These are phyloP conservation scores for Epichloe uncinata DNA, from an alignment of 2,329 filamentous ascomycete genomes.

Conservation along the genomic window DNA sequence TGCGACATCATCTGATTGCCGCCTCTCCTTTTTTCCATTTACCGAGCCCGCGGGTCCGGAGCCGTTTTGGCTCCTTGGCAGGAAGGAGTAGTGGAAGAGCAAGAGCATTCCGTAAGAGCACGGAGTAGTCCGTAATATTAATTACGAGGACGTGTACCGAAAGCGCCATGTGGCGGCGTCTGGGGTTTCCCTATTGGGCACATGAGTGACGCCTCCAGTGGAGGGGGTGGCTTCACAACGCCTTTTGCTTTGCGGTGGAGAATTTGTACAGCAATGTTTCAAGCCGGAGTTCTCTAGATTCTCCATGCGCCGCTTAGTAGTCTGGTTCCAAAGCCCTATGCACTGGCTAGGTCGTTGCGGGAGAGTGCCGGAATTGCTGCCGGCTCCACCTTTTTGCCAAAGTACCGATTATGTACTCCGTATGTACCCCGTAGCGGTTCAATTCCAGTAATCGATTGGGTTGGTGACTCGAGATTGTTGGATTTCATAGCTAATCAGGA, in stretches of 20 bases:
- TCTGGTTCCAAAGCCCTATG: constrained; percentile 6
- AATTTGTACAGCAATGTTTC: no score
- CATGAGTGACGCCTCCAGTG: not conserved
- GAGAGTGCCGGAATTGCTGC: constrained; percentile 19
- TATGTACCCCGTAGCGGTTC: not conserved
- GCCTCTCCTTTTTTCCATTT: not conserved
- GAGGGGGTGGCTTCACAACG: not conserved
- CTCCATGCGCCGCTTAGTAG: not conserved
- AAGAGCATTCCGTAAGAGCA: no score
- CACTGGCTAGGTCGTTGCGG: constrained; percentile 9
- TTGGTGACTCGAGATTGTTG: not conserved
- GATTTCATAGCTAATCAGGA: no score
- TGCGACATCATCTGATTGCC: not conserved
- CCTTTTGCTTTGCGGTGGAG: no score
- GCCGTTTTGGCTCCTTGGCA: not conserved
- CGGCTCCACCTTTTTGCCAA: constrained; percentile 14
- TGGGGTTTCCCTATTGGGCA: not conserved
- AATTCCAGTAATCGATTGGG: not conserved
- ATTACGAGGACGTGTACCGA: not conserved
- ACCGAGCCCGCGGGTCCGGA: not conserved
- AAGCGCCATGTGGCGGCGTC: not conserved
- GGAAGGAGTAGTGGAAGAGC: no score
- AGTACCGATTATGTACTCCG: not conserved
- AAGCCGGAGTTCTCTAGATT: not conserved
- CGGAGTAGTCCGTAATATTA: no score